These are phyloP conservation scores for Echinochloa phyllopogon DNA, from an alignment of 176 grass and related monocot species.

Conservation along the genomic window DNA sequence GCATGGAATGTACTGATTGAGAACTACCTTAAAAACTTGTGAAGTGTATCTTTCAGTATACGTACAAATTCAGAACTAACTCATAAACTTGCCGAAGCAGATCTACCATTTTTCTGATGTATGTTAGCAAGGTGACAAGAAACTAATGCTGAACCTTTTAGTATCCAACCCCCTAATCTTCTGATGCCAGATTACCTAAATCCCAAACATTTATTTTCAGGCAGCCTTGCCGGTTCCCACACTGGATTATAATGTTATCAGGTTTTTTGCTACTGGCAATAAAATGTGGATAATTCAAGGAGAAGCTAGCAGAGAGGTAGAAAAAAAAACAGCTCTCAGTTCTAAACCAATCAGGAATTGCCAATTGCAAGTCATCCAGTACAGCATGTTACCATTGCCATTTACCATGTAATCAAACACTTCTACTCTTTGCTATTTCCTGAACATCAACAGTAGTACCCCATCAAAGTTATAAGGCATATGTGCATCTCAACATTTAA, in stretches of 20 bases:
- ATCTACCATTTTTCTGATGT: slow-evolving; percentile 4
- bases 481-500: not conserved
- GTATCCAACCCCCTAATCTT: not conserved
- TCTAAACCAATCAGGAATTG: not conserved
- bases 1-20: not conserved
- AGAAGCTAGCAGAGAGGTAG: not conserved
- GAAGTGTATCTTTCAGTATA: not conserved
- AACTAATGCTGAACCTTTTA: slow-evolving; percentile 9
- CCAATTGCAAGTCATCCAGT: not conserved
- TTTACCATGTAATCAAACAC: not conserved
- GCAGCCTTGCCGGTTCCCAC: not conserved
- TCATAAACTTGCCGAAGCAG: slow-evolving; percentile 12
- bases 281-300: not conserved
- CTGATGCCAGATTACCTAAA: not conserved
- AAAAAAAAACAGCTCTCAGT: not conserved
- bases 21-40: not conserved
- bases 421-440: not conserved
- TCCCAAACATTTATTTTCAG: not conserved
- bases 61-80: not conserved
- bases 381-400: not conserved
- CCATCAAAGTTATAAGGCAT: not conserved
- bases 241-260: not conserved
- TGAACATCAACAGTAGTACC: not conserved
- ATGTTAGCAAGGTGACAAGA: slow-evolving; percentile 35
- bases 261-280: not conserved